Percentiles rank a stretch among this genome's conserved stretches.
Evolutionary conservation across 441 rosid species (phyloP).

Genomic region (Populus hybrid): DNA sequence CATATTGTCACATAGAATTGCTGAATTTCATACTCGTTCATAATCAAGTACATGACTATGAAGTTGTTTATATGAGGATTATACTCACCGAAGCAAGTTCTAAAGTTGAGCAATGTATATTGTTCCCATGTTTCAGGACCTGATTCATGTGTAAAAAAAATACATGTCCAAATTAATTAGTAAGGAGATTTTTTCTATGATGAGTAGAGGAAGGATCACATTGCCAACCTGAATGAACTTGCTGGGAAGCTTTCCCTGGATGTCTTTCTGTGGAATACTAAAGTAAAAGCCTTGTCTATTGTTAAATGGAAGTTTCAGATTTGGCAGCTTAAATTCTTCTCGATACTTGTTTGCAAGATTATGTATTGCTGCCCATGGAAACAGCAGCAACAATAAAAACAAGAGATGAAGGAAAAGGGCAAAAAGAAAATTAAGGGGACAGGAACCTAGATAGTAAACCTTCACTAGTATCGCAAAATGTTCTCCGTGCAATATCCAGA

Average conservation of each 20-base stretch:
- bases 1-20: not conserved
- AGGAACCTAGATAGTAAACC: slow-evolving; percentile 37
- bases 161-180: slow-evolving; percentile 24
- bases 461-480: slow-evolving; percentile 98
- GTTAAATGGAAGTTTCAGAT: slow-evolving; percentile 93
- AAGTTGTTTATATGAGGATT: not conserved
- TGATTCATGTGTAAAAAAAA: slow-evolving; percentile 34
- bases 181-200: slow-evolving; percentile 13
- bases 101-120: slow-evolving; percentile 85
- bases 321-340: slow-evolving; percentile 84
- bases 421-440: not conserved
- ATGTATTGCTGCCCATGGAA: slow-evolving; percentile 71
- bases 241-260: slow-evolving; percentile 87
- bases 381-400: slow-evolving; percentile 15
- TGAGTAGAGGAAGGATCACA: slow-evolving; percentile 14
- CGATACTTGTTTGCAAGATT: slow-evolving; percentile 89
- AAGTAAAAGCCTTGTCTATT: slow-evolving; percentile 94
- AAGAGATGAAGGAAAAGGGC: not conserved
- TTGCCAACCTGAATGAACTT: slow-evolving; percentile 84
- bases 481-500: slow-evolving; percentile 89
- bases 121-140: slow-evolving; percentile 92
- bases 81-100: slow-evolving; percentile 96
- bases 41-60: slow-evolving; percentile 5
- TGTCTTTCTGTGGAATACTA: slow-evolving; percentile 85
- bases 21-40: slow-evolving; percentile 5